Evolutionary conservation across 2,329 filamentous ascomycete genomes (phyloP).

Genomic region (Cladosporium cucumerinum): DNA sequence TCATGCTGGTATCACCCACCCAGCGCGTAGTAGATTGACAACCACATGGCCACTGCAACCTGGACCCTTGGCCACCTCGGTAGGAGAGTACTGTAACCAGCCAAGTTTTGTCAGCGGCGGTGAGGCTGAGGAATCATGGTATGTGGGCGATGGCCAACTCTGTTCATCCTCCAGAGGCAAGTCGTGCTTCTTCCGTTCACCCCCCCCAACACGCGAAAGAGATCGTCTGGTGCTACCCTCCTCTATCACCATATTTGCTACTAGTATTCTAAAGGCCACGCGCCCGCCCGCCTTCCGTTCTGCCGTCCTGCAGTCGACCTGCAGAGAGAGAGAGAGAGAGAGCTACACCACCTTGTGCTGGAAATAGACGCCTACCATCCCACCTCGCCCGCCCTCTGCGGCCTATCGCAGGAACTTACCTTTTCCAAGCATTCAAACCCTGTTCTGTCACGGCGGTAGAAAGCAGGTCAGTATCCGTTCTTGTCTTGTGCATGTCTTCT

Average conservation of each 20-base stretch:
- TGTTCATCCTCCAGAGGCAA: slow-evolving; percentile 9
- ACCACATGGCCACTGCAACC: slow-evolving; percentile 12
- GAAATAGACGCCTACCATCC: slow-evolving; percentile 14
- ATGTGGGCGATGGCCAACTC: slow-evolving; percentile 6
- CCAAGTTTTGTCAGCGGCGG: slow-evolving; percentile 8
- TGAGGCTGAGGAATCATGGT: slow-evolving; percentile 8
- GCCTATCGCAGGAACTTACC: slow-evolving; percentile 11
- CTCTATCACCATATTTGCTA: background rate
- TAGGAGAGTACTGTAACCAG: slow-evolving; percentile 3
- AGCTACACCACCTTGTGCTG: background rate
- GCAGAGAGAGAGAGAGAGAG: background rate
- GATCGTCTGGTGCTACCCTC: background rate
- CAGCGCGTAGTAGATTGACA: slow-evolving; percentile 15
- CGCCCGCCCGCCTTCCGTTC: background rate
- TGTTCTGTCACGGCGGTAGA: slow-evolving; percentile 17
- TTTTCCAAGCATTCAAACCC: background rate
- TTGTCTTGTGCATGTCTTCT: slow-evolving; percentile 7
- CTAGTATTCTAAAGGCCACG: background rate
- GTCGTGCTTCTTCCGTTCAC: background rate
- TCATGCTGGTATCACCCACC: slow-evolving; percentile 10
- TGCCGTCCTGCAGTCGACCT: slow-evolving; percentile 7
- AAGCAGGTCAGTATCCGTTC: slow-evolving; percentile 16
- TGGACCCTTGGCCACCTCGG: slow-evolving; percentile 13
- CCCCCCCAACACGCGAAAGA: background rate
- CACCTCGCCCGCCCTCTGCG: slow-evolving; percentile 8